These are phyloP conservation scores for Fusarium sublunatum DNA, from an alignment of 2,329 filamentous ascomycete genomes.

Conservation along the genomic window DNA sequence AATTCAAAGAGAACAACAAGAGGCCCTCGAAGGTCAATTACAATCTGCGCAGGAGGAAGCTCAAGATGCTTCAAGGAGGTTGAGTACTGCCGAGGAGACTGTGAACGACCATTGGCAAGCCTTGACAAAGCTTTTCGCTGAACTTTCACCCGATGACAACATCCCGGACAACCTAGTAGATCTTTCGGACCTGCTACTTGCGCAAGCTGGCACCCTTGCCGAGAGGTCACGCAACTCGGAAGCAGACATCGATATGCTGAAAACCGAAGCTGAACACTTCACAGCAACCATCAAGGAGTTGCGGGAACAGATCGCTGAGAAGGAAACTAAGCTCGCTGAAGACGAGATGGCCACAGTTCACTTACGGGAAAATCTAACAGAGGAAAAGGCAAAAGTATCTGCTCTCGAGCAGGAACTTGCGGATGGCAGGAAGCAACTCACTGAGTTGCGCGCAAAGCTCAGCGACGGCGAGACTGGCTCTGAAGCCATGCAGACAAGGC, in stretches of 20 bases:
- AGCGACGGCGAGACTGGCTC: slow-evolving; percentile 87
- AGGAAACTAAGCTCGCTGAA: slow-evolving; percentile 63
- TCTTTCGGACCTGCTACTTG: slow-evolving; percentile 70
- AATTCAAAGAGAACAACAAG: slow-evolving; percentile 68
- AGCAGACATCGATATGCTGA: slow-evolving; percentile 68
- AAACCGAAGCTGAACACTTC: slow-evolving; percentile 71
- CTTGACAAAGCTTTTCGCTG: slow-evolving; percentile 68
- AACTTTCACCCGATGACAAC: slow-evolving; percentile 64
- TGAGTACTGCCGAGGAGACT: slow-evolving; percentile 63
- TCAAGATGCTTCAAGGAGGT: slow-evolving; percentile 62
- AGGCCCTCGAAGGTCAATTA: slow-evolving; percentile 68
- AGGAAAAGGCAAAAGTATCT: slow-evolving; percentile 64
- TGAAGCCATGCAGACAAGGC: slow-evolving; percentile 77
- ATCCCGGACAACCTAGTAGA: slow-evolving; percentile 67
- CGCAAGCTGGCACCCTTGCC: slow-evolving; percentile 67
- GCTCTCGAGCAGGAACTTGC: slow-evolving; percentile 68
- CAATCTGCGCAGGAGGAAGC: slow-evolving; percentile 66
- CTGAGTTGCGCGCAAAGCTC: slow-evolving; percentile 75
- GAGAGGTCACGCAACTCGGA: slow-evolving; percentile 71
- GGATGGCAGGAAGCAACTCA: slow-evolving; percentile 76
- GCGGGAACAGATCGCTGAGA: slow-evolving; percentile 66
- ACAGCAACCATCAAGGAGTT: slow-evolving; percentile 66
- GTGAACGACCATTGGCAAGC: slow-evolving; percentile 64
- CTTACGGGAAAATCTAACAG: slow-evolving; percentile 64
- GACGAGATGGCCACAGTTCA: slow-evolving; percentile 64